Evolutionary conservation across 805 yeast species (phyloP).

Genomic region (Ogataea allantospora): DNA sequence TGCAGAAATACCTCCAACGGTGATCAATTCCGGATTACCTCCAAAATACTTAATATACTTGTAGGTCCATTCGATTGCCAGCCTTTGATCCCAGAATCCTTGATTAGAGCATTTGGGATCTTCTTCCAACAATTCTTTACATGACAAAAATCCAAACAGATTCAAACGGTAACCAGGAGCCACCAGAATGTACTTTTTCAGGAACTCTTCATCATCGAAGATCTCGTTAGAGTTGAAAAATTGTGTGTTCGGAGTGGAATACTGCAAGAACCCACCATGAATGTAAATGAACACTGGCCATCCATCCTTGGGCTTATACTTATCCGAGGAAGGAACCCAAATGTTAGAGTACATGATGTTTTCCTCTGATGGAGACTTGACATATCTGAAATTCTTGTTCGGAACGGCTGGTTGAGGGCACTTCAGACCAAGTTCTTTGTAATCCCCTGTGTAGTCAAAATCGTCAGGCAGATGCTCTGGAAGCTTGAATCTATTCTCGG

Average conservation of each 20-base stretch:
- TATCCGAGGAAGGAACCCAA: slow-evolving; percentile 37
- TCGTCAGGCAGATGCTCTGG: slow-evolving; percentile 32
- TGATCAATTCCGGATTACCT: slow-evolving; percentile 42
- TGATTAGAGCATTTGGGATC: slow-evolving; percentile 32
- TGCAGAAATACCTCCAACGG: slow-evolving; percentile 47
- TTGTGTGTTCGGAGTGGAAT: slow-evolving; percentile 30
- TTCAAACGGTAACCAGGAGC: slow-evolving; percentile 41
- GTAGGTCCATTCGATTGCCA: slow-evolving; percentile 46
- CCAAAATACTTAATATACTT: slow-evolving; percentile 43
- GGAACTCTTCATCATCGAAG: slow-evolving; percentile 30
- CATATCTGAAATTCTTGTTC: slow-evolving; percentile 22
- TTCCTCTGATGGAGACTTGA: slow-evolving; percentile 33
- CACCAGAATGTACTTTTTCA: slow-evolving; percentile 37
- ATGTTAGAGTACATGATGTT: slow-evolving; percentile 37
- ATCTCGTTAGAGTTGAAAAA: slow-evolving; percentile 25
- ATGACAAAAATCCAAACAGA: slow-evolving; percentile 37
- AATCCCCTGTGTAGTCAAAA: slow-evolving; percentile 40
- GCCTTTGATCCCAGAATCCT: slow-evolving; percentile 48
- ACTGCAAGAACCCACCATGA: slow-evolving; percentile 46
- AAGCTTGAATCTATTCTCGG: slow-evolving; percentile 33
- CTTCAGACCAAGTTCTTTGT: slow-evolving; percentile 33
- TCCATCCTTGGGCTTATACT: slow-evolving; percentile 35
- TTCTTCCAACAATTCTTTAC: slow-evolving; percentile 38
- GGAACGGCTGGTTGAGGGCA: slow-evolving; percentile 41
- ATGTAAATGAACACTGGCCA: slow-evolving; percentile 43